A percentile compares a stretch with the other conserved stretches of the same genome.
phyloP scores from a whole-genome alignment of 805 yeast genomes.

The Zygosaccharomyces bailii region DNA sequence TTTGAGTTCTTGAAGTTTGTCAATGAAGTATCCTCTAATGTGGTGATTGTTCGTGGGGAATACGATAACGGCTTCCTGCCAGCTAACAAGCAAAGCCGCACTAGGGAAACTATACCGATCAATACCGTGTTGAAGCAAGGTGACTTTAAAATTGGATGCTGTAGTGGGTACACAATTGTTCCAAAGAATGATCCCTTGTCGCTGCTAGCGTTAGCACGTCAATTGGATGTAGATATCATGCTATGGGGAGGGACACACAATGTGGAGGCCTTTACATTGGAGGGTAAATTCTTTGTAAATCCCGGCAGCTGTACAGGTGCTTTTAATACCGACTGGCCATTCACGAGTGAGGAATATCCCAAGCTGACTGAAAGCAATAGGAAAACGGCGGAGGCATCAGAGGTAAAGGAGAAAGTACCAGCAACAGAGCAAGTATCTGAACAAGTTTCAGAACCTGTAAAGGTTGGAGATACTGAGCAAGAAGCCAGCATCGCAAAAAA shows the following conservation, averaged over 20 bases:
- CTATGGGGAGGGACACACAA: slow-evolving; percentile 92
- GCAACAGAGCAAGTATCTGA: slow-evolving; percentile 12
- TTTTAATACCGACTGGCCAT: slow-evolving; percentile 58
- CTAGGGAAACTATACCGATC: slow-evolving; percentile 47
- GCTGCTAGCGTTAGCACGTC: slow-evolving; percentile 75
- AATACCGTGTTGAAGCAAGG: slow-evolving; percentile 66
- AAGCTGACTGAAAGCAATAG: slow-evolving; percentile 17
- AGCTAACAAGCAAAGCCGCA: slow-evolving; percentile 15
- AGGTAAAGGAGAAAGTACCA: slow-evolving; percentile 5
- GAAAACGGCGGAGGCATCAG: slow-evolving; percentile 4
- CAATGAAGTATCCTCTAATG: slow-evolving; percentile 63
- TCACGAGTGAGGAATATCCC: slow-evolving; percentile 30
- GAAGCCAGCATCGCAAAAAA: slow-evolving; percentile 10
- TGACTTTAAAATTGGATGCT: slow-evolving; percentile 72
- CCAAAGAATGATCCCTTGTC: slow-evolving; percentile 88
- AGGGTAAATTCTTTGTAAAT: slow-evolving; percentile 88
- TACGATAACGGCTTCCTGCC: slow-evolving; percentile 51
- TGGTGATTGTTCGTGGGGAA: slow-evolving; percentile 79
- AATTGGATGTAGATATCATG: slow-evolving; percentile 85
- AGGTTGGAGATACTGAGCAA: neutral
- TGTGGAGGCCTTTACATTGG: slow-evolving; percentile 90
- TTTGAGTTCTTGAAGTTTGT: slow-evolving; percentile 61
- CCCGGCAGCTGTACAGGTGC: slow-evolving; percentile 99
- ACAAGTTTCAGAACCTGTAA: no score
- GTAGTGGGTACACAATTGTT: slow-evolving; percentile 77